A percentile compares a stretch with the other conserved stretches of the same genome.
These are phyloP conservation scores for Musa troglodytarum DNA, from an alignment of 176 grass and related monocot species.

Conservation along the genomic window DNA sequence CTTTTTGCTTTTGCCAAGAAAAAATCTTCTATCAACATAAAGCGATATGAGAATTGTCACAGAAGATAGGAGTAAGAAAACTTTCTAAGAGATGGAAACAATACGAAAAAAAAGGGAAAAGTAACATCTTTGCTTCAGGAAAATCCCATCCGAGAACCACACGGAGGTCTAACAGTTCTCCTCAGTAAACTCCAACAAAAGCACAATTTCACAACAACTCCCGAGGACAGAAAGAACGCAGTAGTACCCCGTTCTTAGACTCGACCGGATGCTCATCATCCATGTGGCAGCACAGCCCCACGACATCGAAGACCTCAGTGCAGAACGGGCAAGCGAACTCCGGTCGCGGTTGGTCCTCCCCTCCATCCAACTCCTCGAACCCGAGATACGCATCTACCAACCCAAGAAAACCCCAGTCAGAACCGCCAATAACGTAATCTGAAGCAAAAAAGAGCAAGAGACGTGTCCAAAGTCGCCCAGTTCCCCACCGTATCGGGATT, in stretches of 20 bases:
- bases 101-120: neutral
- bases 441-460: neutral
- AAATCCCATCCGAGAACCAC: neutral
- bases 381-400: neutral
- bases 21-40: neutral
- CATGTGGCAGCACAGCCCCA: slow-evolving; percentile 12
- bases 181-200: neutral
- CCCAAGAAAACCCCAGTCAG: neutral
- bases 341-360: neutral
- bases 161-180: neutral
- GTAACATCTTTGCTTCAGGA: too few species aligned
- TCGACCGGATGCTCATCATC: slow-evolving; percentile 11
- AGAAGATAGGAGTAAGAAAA: neutral
- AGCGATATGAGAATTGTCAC: neutral
- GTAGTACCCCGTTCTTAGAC: neutral
- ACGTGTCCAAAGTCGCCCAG: neutral
- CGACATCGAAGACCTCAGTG: neutral
- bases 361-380: slow-evolving; percentile 2
- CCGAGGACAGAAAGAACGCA: too few species aligned
- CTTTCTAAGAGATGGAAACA: neutral
- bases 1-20: neutral
- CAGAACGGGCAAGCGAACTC: slow-evolving; percentile 14
- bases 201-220: neutral
- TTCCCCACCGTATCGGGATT: slow-evolving; percentile 1
- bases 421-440: neutral